phyloP scores from a whole-genome alignment of 1,284 basidiomycete genomes.

The Tausonia pullulans region DNA sequence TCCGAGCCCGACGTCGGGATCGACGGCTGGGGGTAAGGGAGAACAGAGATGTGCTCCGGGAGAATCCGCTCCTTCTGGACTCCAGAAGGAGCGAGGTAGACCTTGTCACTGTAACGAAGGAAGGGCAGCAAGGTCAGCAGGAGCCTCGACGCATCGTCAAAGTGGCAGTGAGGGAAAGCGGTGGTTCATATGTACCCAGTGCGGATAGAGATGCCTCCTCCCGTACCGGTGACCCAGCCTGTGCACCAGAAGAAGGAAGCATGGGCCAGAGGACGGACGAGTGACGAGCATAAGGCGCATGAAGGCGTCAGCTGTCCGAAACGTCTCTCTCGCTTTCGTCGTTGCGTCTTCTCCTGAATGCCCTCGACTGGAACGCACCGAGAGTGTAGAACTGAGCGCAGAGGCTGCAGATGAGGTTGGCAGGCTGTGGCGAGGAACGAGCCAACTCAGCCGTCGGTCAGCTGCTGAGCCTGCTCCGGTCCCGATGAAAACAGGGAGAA shows the following conservation, averaged over 20 bases:
- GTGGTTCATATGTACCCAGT: slow-evolving; percentile 43
- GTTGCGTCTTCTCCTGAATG: slow-evolving; percentile 15
- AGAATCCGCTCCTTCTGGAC: slow-evolving; percentile 78
- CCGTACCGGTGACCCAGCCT: slow-evolving; percentile 49
- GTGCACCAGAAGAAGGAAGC: slow-evolving; percentile 18
- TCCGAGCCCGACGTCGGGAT: slow-evolving; percentile 50
- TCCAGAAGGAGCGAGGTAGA: slow-evolving; percentile 74
- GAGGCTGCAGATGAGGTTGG: slow-evolving; percentile 67
- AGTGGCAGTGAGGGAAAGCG: not conserved
- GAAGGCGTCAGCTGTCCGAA: no score
- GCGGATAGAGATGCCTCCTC: slow-evolving; percentile 56
- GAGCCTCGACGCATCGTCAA: not conserved
- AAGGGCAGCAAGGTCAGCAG: not conserved
- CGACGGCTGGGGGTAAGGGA: slow-evolving; percentile 57
- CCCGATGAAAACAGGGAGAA: not conserved
- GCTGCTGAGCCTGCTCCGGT: not conserved
- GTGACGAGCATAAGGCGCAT: slow-evolving; percentile 10
- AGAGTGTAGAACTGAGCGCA: slow-evolving; percentile 43
- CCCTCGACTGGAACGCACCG: slow-evolving; percentile 20
- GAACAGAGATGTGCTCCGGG: slow-evolving; percentile 67
- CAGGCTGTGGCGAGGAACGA: slow-evolving; percentile 43
- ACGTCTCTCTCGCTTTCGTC: not conserved
- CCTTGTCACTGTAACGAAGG: slow-evolving; percentile 47
- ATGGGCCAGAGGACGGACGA: slow-evolving; percentile 44
- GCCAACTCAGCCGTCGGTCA: not conserved